These are phyloP conservation scores for Gossypium thurberi DNA, from an alignment of 345 rosid genomes.

Conservation along the genomic window DNA sequence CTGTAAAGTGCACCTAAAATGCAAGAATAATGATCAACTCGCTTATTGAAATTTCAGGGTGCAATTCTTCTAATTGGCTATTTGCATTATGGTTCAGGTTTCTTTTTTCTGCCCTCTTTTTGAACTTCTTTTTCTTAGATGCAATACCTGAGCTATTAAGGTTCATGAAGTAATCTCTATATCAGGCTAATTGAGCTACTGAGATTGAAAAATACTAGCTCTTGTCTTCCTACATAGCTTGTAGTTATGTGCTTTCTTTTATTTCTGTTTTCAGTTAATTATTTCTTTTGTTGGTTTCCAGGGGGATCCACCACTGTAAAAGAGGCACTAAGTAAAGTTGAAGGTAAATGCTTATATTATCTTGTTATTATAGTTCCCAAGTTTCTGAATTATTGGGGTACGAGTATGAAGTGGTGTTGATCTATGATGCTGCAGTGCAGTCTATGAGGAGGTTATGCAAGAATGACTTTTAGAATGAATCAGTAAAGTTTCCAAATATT, in stretches of 20 bases:
- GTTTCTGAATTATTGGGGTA: not conserved
- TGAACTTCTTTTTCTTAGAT: not conserved
- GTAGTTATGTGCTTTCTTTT: not conserved
- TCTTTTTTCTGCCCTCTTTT: conserved; percentile 18
- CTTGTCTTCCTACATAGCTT: not conserved
- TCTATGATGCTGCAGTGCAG: not conserved
- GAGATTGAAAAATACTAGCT: not conserved
- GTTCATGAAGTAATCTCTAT: not conserved
- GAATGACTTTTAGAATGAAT: not conserved
- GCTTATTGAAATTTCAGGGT: conserved; percentile 43
- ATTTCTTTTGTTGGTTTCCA: conserved; percentile 13
- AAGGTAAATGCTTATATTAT: conserved; percentile 32
- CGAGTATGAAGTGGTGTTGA: not conserved
- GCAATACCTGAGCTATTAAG: not conserved
- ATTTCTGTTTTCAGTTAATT: not conserved
- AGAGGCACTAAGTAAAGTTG: conserved; percentile 36
- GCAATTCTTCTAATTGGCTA: conserved; percentile 50
- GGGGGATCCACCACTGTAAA: conserved; percentile 32
- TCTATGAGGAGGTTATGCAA: not conserved
- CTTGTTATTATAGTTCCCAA: conserved; percentile 1
- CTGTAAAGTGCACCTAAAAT: not conserved
- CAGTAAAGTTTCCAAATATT: not conserved
- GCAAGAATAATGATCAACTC: conserved; percentile 15
- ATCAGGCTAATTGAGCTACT: not conserved
- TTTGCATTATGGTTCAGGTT: conserved; percentile 52